Evolutionary conservation across 805 yeast species (phyloP).

Genomic region (Yamadazyma phyllophila): DNA sequence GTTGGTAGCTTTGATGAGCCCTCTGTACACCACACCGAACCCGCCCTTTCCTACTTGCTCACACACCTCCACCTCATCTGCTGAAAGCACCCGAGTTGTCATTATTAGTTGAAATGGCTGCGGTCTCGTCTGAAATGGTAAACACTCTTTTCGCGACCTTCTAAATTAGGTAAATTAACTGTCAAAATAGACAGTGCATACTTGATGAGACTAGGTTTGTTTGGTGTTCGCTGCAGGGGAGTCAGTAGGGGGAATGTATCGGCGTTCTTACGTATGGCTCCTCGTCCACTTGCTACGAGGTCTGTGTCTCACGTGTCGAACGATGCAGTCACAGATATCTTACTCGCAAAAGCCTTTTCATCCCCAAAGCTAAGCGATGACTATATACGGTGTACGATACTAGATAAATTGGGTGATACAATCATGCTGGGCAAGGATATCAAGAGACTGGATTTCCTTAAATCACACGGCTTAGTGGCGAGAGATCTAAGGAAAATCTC

Average conservation of each 20-base stretch:
- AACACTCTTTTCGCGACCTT: neutral
- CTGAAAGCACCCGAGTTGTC: slow-evolving; percentile 22
- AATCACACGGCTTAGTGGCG: slow-evolving; percentile 46
- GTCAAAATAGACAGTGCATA: no score
- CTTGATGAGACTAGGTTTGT: no score
- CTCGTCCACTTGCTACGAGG: neutral
- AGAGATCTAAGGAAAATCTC: slow-evolving; percentile 60
- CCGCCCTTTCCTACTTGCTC: slow-evolving; percentile 74
- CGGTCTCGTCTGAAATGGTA: neutral
- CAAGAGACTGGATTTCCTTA: slow-evolving; percentile 42
- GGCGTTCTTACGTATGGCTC: neutral
- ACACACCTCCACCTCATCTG: slow-evolving; percentile 41
- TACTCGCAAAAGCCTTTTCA: slow-evolving; percentile 20
- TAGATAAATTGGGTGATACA: slow-evolving; percentile 44
- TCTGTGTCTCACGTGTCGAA: slow-evolving; percentile 2
- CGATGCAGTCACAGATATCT: slow-evolving; percentile 15
- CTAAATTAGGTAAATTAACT: neutral
- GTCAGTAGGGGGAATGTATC: neutral
- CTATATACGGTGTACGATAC: slow-evolving; percentile 47
- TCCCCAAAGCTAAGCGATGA: slow-evolving; percentile 27
- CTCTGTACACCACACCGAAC: slow-evolving; percentile 74
- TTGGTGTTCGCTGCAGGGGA: no score
- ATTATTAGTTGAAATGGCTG: neutral
- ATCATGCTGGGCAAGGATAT: slow-evolving; percentile 45
- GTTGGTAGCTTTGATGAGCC: slow-evolving; percentile 44